Evolutionary conservation across 805 yeast species (phyloP).

Genomic region (Cyberlindnera subsufficiens): DNA sequence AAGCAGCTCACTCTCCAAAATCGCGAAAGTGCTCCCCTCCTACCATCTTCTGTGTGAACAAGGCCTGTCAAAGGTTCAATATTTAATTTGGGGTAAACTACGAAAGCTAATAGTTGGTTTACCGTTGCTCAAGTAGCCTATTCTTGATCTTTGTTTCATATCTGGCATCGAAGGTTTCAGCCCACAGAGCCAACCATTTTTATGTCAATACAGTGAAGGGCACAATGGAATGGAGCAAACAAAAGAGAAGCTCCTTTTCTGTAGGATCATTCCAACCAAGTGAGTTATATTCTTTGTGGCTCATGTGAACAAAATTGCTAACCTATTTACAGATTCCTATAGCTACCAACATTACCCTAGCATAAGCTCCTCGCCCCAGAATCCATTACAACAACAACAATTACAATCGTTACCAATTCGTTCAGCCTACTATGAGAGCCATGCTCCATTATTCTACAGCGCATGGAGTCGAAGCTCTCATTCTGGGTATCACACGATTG

Average conservation of each 20-base stretch:
- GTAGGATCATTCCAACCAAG: constrained; percentile 19
- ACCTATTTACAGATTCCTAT: not conserved
- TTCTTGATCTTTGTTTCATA: not conserved
- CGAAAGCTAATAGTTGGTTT: too few species aligned
- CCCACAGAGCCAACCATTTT: too few species aligned
- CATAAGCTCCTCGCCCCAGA: constrained; percentile 6
- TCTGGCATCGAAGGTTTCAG: not conserved
- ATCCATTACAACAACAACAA: constrained; percentile 2
- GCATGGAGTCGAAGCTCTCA: constrained; percentile 38
- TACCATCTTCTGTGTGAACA: too few species aligned
- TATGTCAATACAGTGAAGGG: too few species aligned
- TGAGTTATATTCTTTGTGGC: constrained; percentile 1
- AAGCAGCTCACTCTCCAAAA: too few species aligned
- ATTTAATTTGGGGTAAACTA: too few species aligned
- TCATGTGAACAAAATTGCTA: not conserved
- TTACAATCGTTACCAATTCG: constrained; percentile 19
- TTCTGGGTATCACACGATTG: constrained; percentile 43
- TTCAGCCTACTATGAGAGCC: constrained; percentile 40
- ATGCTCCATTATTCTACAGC: constrained; percentile 43
- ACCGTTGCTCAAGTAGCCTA: too few species aligned
- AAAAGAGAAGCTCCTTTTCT: constrained; percentile 24
- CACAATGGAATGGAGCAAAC: constrained; percentile 21
- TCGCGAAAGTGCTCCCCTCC: too few species aligned
- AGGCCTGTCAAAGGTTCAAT: too few species aligned
- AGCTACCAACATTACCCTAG: constrained; percentile 7